Base-by-base conservation (phyloP, 495 filamentous ascomycete genomes). In the Daldinia bambusicola region DNA sequence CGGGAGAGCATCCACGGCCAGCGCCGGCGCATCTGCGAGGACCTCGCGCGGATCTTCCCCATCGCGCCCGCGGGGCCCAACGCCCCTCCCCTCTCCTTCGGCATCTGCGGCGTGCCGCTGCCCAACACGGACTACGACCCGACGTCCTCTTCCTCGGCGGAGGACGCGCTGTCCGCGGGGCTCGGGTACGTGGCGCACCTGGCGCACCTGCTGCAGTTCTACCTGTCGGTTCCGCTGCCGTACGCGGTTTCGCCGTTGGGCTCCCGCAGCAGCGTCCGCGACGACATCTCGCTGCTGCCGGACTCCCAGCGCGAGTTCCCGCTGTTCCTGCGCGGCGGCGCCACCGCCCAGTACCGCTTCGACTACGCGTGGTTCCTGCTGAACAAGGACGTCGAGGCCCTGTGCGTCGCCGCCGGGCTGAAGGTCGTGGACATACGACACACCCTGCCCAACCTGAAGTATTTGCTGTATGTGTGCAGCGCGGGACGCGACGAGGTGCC, bases 281-380 rank as follows among this genome's bases (percentile, higher is more conserved):
- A 99, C 74, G 90, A 90, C 7, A 90, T 99, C 59, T 90, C 88
- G 48, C 81, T 88, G 6, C 85, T 93, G 4, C 83, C 88, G 6
- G 83, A 86, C 55, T 78, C 80, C 12, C 87, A 89, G 58, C 86
- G 91, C 18, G 90, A 87, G 2, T 96, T 92, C 76, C 95, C 95
- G 1, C 84, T 99, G 0, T 93, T 92, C 77, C 84, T 90, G 37
- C 90, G 92, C 63, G 89, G 90, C 16, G 82, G 83, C 13, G 82
- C 79, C 1, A 89, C 88, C 12, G 89, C 94, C 6, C 86, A 90
- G 32, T 97, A 92, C 74, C 88, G 94, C 9, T 97, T 98, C 75
- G 95, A 98, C 69, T 99, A 98, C 81, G 95, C 84, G 5, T 93
- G 97, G 69, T 99, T 98, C 70, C 80, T 98, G 10, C 83, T 99